Conservation (phyloP, 1,139 yeast genomes). For the Saccharomycopsis hybrid region DNA sequence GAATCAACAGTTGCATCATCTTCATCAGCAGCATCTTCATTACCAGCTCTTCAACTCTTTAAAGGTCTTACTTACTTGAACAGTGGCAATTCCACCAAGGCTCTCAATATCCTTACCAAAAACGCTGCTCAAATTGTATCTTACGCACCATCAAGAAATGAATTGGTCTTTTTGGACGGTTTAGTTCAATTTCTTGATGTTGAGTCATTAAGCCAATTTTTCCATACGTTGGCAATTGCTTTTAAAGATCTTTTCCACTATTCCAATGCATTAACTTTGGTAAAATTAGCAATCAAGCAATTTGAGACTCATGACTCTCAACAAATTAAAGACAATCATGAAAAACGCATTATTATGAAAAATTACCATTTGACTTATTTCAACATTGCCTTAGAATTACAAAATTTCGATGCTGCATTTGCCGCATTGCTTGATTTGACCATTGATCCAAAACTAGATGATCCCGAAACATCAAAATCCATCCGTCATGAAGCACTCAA, state of each 20-base stretch:
- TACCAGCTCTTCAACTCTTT: slow-evolving; percentile 7
- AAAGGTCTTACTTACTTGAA: slow-evolving; percentile 14
- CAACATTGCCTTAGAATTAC: slow-evolving; percentile 25
- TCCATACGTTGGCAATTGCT: slow-evolving; percentile 24
- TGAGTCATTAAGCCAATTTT: slow-evolving; percentile 25
- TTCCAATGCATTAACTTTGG: slow-evolving; percentile 24
- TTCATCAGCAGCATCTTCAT: too few species aligned
- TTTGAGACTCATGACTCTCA: background rate
- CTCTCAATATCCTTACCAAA: slow-evolving; percentile 1
- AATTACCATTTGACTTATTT: slow-evolving; percentile 25
- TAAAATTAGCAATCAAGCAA: slow-evolving; percentile 29
- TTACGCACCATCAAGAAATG: background rate
- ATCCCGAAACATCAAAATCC: slow-evolving; percentile 20
- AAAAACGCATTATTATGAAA: slow-evolving; percentile 18
- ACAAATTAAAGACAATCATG: too few species aligned
- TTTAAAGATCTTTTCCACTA: slow-evolving; percentile 24
- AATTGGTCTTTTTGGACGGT: slow-evolving; percentile 22
- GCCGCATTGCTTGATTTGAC: slow-evolving; percentile 21
- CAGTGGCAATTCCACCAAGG: slow-evolving; percentile 9
- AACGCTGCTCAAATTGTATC: slow-evolving; percentile 7
- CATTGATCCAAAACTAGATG: background rate
- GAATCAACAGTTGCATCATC: background rate
- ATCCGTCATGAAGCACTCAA: slow-evolving; percentile 23
- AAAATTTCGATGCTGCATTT: slow-evolving; percentile 25
- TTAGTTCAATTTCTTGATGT: slow-evolving; percentile 23